A percentile compares a stretch with the other conserved stretches of the same genome.
phyloP scores from a whole-genome alignment of 2,329 filamentous ascomycete species.

The Stemphylium vesicarium region DNA sequence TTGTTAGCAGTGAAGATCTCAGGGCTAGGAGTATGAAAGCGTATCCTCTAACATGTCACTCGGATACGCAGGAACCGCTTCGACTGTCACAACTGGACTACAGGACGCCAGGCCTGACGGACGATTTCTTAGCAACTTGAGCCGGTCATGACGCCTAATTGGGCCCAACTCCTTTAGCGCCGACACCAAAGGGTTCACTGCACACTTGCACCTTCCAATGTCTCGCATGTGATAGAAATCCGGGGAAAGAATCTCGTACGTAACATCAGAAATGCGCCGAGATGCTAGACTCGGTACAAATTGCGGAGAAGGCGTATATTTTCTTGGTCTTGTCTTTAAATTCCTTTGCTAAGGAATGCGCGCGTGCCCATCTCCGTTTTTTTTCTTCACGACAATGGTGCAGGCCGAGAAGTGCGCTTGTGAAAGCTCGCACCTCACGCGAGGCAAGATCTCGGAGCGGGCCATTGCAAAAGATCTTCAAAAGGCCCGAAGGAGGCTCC shows the following conservation, averaged over 20 bases:
- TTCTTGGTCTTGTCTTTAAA: neutral
- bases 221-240: constrained; percentile 13
- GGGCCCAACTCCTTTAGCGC: neutral
- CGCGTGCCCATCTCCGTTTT: no score
- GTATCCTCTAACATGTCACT: neutral
- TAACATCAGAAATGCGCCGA: neutral
- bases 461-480: constrained; percentile 8
- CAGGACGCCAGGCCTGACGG: neutral
- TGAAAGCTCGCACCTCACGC: neutral
- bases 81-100: constrained; percentile 1
- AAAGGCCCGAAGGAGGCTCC: constrained; percentile 7
- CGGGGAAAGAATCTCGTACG: constrained; percentile 13
- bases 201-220: neutral
- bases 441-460: constrained; percentile 8
- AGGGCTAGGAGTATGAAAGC: neutral
- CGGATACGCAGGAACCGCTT: constrained; percentile 6
- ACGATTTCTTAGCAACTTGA: constrained; percentile 1
- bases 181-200: neutral
- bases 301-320: neutral
- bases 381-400: no score
- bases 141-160: constrained; percentile 6
- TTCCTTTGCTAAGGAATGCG: no score
- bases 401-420: neutral
- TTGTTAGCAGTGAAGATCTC: constrained; percentile 5
- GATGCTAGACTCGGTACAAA: neutral